Base-by-base conservation (phyloP, 78 protist genomes). In the Chrysochromulina parva region DNA sequence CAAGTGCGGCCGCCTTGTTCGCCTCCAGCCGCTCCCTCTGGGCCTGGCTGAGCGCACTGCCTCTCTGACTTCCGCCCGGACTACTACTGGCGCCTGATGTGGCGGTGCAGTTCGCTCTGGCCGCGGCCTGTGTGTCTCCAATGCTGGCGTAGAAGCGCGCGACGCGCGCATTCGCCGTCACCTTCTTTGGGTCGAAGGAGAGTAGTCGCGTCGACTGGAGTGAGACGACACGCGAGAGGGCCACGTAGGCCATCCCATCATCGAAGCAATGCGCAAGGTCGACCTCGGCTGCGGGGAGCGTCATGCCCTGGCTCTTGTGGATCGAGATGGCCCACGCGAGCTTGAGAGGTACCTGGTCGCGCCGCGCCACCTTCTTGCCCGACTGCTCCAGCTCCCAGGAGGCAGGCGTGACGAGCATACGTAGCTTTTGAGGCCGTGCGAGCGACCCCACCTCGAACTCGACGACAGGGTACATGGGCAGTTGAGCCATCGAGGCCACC, bases 231-330 rank as follows among this genome's bases (percentile, higher is more conserved):
- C 95, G 86, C 26, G 85, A 58, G 53, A 93, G 92, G 1, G 95
- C 95, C 11, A 93, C 95, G 54, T 93, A 93, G 26, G 85, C 88
- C 50, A 90, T 92, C 13, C 92, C 95, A 1, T 2, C 3, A 6
- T 50, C 95, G 55, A 93, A 93, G 57, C 55, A 55, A 28, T 47
- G 50, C 22, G 14, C 38, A 7, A 93, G 78, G 54, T n/a, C 26
- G 38, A 90, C 22, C 85, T 62, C 93, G 59, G 90, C 58, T 6
- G 6, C 6, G 62, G 28, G 26, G 3, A 93, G 48, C 0, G 93
- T 58, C 93, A 89, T 38, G 55, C 95, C 95, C 71, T 93, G 95
- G 38, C 84, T 26, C 65, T 90, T 89, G 62, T 93, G 95, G 73
- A 93, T 82, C 19, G 93, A 88, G 54, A 81, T 48, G 13, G 95